phyloP scores from a whole-genome alignment of 768 basidiomycete genomes.

The Tricholoma sp. region DNA sequence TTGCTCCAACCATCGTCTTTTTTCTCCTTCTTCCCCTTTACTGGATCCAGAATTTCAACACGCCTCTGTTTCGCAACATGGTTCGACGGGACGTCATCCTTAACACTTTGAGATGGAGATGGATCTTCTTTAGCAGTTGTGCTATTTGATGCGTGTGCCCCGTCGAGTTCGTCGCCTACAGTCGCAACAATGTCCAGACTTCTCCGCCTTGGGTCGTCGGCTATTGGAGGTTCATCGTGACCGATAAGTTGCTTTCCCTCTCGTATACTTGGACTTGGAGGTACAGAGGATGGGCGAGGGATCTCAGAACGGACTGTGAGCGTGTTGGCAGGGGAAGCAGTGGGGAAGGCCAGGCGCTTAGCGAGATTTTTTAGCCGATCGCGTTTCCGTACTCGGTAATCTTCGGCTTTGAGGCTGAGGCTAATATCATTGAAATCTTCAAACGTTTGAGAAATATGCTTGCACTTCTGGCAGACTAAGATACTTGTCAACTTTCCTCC shows the following conservation, averaged over 20 bases:
- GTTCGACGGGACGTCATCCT: slow-evolving; percentile 19
- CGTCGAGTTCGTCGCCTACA: slow-evolving; percentile 6
- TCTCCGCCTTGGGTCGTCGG: slow-evolving; percentile 34
- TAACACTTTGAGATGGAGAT: slow-evolving; percentile 22
- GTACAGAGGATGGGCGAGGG: slow-evolving; percentile 57
- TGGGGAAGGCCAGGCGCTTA: slow-evolving; percentile 48
- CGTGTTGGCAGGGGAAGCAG: slow-evolving; percentile 5
- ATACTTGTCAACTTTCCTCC: slow-evolving; percentile 86
- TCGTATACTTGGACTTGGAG: slow-evolving; percentile 31
- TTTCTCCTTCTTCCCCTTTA: slow-evolving; percentile 28
- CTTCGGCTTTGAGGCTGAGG: slow-evolving; percentile 80
- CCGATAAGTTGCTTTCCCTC: slow-evolving; percentile 22
- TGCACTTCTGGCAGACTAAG: slow-evolving; percentile 92
- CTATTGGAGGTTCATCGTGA: slow-evolving; percentile 30
- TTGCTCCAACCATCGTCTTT: slow-evolving; percentile 53
- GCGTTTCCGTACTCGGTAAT: slow-evolving; percentile 72
- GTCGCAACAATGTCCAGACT: slow-evolving; percentile 37
- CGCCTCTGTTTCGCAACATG: slow-evolving; percentile 25
- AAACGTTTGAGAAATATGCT: slow-evolving; percentile 85
- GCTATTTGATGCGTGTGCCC: slow-evolving; percentile 9
- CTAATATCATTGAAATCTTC: slow-evolving; percentile 96
- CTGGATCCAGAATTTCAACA: slow-evolving; percentile 29
- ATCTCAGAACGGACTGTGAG: slow-evolving; percentile 20
- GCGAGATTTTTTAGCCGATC: slow-evolving; percentile 75
- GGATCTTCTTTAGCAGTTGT: slow-evolving; percentile 13